These are phyloP conservation scores for Ascochyta pisi DNA, from an alignment of 2,329 filamentous ascomycete species.

Conservation along the genomic window DNA sequence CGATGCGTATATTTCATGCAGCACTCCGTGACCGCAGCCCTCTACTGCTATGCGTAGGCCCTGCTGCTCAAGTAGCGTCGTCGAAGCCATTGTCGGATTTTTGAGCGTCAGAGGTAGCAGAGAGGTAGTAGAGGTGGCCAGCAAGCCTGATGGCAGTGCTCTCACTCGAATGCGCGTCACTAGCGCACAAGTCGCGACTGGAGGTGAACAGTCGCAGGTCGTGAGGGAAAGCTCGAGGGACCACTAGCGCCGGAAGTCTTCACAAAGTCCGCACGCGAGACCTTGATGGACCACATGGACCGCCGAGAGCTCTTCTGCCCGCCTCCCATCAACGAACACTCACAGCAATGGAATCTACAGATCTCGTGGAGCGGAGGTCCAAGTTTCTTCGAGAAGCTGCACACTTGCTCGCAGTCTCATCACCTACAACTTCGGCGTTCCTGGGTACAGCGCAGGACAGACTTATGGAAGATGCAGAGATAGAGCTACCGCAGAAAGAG, in stretches of 20 bases:
- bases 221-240: constrained; percentile 17
- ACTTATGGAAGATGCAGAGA: constrained; percentile 38
- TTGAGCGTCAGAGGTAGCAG: background rate
- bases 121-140: background rate
- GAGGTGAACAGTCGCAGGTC: constrained; percentile 1
- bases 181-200: constrained; percentile 1
- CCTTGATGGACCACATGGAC: constrained; percentile 14
- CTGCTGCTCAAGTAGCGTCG: constrained; percentile 29
- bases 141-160: background rate
- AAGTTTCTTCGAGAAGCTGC: constrained; percentile 46
- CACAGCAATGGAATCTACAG: constrained; percentile 28
- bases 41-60: constrained; percentile 78
- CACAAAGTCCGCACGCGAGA: constrained; percentile 16
- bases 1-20: constrained; percentile 89
- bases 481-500: constrained; percentile 36
- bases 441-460: constrained; percentile 39
- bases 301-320: constrained; percentile 17
- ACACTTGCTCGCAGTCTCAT: constrained; percentile 36
- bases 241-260: constrained; percentile 37
- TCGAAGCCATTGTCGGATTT: constrained; percentile 33
- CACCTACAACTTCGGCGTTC: constrained; percentile 44
- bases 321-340: constrained; percentile 12
- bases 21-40: constrained; percentile 90
- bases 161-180: background rate
- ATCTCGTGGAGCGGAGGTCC: constrained; percentile 30